phyloP scores from a whole-genome alignment of 345 rosid genomes.

The Raphanus sativus region DNA sequence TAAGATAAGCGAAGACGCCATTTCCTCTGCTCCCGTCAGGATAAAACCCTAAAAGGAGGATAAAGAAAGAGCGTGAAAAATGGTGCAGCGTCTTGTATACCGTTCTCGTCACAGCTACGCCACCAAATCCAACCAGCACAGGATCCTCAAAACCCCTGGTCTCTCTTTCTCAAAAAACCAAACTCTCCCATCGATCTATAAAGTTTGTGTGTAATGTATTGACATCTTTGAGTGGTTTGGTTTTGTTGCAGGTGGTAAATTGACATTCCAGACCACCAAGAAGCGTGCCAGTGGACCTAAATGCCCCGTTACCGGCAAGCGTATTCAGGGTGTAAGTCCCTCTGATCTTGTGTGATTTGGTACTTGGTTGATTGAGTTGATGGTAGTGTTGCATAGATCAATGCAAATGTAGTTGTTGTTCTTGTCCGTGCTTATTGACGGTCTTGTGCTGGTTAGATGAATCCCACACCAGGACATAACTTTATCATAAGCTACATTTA shows the following conservation, averaged over 20 bases:
- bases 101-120: slow-evolving; percentile 93
- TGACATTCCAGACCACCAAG: slow-evolving; percentile 84
- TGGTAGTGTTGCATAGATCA: not conserved
- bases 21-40: slow-evolving; percentile 34
- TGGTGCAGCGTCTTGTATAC: slow-evolving; percentile 95
- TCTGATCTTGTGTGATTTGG: not conserved
- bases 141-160: slow-evolving; percentile 93
- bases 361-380: not conserved
- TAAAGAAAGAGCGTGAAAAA: slow-evolving; percentile 33
- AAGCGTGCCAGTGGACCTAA: slow-evolving; percentile 86
- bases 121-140: slow-evolving; percentile 91
- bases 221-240: not conserved
- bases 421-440: slow-evolving; percentile 29
- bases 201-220: not conserved
- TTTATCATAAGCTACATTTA: slow-evolving; percentile 54
- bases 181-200: not conserved
- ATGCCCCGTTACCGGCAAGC: slow-evolving; percentile 89
- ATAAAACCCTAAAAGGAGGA: slow-evolving; percentile 41
- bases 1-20: not conserved
- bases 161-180: not conserved
- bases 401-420: not conserved
- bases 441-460: slow-evolving; percentile 50
- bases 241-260: slow-evolving; percentile 66
- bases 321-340: slow-evolving; percentile 81
- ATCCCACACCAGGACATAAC: slow-evolving; percentile 43